phyloP scores from a whole-genome alignment of 352 stramenopile species.

The Phytophthora cryptogea region DNA sequence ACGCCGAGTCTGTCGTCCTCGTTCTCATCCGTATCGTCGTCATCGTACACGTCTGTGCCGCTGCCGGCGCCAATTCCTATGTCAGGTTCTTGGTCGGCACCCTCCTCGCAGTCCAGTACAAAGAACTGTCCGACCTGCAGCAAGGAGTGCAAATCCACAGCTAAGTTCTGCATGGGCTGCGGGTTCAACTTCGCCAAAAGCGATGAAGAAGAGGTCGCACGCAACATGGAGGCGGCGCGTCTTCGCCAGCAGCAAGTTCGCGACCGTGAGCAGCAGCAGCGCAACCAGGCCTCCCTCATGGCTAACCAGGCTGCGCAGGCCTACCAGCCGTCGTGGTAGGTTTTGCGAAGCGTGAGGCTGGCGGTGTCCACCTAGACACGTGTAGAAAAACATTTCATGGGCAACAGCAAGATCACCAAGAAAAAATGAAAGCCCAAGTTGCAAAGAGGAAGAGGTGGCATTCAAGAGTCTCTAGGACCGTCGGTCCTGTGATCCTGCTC shows the following conservation, averaged over 20 bases:
- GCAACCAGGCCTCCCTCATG: conserved; percentile 68
- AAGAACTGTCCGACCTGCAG: conserved; percentile 72
- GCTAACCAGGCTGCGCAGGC: conserved; percentile 60
- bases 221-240: conserved; percentile 69
- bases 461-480: conserved; percentile 12
- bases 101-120: conserved; percentile 39
- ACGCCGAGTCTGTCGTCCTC: conserved; percentile 29
- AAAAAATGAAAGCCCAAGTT: conserved; percentile 15
- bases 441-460: conserved; percentile 1
- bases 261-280: conserved; percentile 67
- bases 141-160: conserved; percentile 72
- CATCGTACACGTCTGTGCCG: conserved; percentile 47
- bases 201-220: conserved; percentile 79
- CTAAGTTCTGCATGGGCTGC: conserved; percentile 85
- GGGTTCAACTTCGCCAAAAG: conserved; percentile 80
- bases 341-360: not conserved
- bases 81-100: conserved; percentile 38
- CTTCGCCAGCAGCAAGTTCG: conserved; percentile 48
- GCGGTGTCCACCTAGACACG: conserved; percentile 6
- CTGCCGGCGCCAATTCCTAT: conserved; percentile 66
- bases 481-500: conserved; percentile 6
- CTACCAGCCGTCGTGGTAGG: conserved; percentile 44
- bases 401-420: not conserved
- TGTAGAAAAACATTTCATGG: conserved; percentile 25
- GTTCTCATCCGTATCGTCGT: conserved; percentile 28